A percentile compares a stretch with the other conserved stretches of the same genome.
Conservation (phyloP, 768 basidiomycete species). For the Epithele typhae region DNA sequence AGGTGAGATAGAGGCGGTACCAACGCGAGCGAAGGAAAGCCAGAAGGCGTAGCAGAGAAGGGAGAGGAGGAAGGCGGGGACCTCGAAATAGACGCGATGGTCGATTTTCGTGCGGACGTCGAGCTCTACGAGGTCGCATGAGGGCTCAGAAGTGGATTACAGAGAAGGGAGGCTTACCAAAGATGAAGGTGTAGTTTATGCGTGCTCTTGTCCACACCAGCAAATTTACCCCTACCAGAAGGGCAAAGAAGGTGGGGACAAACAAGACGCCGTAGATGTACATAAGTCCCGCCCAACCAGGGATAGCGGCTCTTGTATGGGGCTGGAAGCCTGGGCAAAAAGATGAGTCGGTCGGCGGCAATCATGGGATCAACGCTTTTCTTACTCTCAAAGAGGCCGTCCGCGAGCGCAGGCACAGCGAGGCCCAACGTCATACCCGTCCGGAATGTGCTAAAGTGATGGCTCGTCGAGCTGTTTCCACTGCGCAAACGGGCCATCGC, state of each 20-base stretch:
- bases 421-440: slow-evolving; percentile 72
- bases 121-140: slow-evolving; percentile 43
- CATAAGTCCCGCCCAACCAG: slow-evolving; percentile 70
- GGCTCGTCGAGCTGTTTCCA: slow-evolving; percentile 44
- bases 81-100: slow-evolving; percentile 72
- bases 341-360: too few relatives aligned
- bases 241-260: slow-evolving; percentile 68
- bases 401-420: slow-evolving; percentile 61
- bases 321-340: slow-evolving; percentile 46
- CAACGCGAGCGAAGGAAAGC: slow-evolving; percentile 72
- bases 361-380: background rate
- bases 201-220: slow-evolving; percentile 67
- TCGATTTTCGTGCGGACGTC: slow-evolving; percentile 70
- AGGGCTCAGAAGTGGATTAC: too few relatives aligned
- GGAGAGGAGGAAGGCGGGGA: slow-evolving; percentile 75
- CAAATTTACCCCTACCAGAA: slow-evolving; percentile 82
- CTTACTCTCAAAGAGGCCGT: slow-evolving; percentile 63
- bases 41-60: slow-evolving; percentile 78
- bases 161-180: slow-evolving; percentile 45
- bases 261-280: slow-evolving; percentile 73
- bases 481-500: slow-evolving; percentile 67
- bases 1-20: slow-evolving; percentile 49
- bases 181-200: slow-evolving; percentile 94
- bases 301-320: slow-evolving; percentile 48
- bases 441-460: slow-evolving; percentile 70